phyloP scores from a whole-genome alignment of 805 yeast species.

The Maudiozyma turicensis region DNA sequence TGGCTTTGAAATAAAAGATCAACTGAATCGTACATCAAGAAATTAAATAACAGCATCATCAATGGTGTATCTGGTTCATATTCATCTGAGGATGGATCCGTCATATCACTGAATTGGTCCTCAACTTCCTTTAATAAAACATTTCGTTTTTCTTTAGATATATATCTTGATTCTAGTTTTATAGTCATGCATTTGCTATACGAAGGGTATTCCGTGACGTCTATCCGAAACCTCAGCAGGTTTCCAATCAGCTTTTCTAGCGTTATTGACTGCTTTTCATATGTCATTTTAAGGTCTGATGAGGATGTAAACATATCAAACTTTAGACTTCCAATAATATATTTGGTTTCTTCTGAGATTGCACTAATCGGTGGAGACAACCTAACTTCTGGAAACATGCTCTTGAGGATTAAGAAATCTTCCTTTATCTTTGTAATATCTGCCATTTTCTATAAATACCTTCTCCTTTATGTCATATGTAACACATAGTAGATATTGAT shows the following conservation, averaged over 20 bases:
- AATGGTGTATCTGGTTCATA: conserved; percentile 26
- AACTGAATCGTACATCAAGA: conserved; percentile 22
- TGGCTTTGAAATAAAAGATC: conserved; percentile 8
- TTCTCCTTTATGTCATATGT: neutral
- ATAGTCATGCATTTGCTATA: conserved; percentile 9
- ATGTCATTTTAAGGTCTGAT: conserved; percentile 8
- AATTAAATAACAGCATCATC: conserved; percentile 37
- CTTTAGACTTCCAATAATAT: conserved; percentile 10
- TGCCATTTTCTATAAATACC: neutral
- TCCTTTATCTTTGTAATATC: conserved; percentile 9
- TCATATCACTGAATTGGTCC: conserved; percentile 29
- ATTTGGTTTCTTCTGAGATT: neutral
- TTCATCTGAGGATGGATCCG: conserved; percentile 9
- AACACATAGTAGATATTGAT: neutral
- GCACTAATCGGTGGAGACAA: neutral
- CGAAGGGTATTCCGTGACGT: conserved; percentile 13
- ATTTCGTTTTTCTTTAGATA: conserved; percentile 14
- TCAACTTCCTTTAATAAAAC: conserved; percentile 14
- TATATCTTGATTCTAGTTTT: conserved; percentile 27
- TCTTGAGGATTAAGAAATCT: conserved; percentile 18
- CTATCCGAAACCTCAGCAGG: conserved; percentile 10
- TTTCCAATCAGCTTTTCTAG: conserved; percentile 11
- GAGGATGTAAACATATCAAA: conserved; percentile 10
- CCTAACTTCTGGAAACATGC: conserved; percentile 27
- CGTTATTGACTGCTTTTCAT: conserved; percentile 3